phyloP scores from a whole-genome alignment of 2,329 filamentous ascomycete species.

The Leptodontidium sp. region DNA sequence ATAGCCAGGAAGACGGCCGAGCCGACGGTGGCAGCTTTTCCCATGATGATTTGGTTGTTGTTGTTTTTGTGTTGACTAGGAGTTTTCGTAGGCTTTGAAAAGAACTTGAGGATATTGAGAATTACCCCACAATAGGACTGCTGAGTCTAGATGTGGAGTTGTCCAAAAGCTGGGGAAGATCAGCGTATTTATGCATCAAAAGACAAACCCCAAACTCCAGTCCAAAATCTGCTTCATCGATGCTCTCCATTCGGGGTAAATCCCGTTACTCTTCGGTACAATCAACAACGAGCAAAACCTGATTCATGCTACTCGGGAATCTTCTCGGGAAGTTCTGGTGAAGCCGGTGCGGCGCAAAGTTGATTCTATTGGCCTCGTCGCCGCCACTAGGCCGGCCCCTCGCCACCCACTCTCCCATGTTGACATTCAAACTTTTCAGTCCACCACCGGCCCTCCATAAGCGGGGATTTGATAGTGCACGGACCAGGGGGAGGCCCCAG shows the following conservation, averaged over 20 bases:
- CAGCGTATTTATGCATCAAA: background rate
- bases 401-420: background rate
- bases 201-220: background rate
- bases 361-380: background rate
- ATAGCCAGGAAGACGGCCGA: conserved; percentile 20
- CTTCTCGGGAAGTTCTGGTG: background rate
- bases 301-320: background rate
- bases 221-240: background rate
- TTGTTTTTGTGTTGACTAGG: too few species aligned
- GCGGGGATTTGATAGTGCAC: too few species aligned
- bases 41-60: background rate
- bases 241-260: background rate
- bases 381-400: background rate
- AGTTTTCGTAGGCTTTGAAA: background rate
- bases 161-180: conserved; percentile 9
- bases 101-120: background rate
- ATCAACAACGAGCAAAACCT: background rate
- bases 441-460: background rate
- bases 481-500: too few species aligned
- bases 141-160: background rate
- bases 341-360: background rate
- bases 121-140: background rate
- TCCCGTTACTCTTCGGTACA: background rate
- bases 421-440: background rate
- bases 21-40: conserved; percentile 12